phyloP scores from a whole-genome alignment of 2,329 filamentous ascomycete genomes.

The Phaeosphaeriaceae sp. region DNA sequence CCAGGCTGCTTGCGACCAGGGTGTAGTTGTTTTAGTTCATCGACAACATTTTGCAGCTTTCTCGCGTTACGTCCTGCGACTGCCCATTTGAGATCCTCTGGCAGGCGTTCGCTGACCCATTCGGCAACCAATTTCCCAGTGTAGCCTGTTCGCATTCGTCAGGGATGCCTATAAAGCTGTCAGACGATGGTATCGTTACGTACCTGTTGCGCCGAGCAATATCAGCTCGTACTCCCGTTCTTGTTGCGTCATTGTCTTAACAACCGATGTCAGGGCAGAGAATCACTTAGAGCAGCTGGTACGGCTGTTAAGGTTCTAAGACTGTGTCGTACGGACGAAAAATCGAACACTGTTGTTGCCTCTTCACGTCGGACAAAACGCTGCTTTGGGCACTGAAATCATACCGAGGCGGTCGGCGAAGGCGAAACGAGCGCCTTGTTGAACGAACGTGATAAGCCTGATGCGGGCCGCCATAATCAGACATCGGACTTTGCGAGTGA shows the following conservation, averaged over 20 bases:
- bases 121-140: slow-evolving; percentile 81
- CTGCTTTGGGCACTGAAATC: slow-evolving; percentile 25
- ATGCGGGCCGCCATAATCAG: neutral
- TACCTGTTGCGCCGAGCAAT: slow-evolving; percentile 64
- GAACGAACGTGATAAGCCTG: slow-evolving; percentile 4
- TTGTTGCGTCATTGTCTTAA: slow-evolving; percentile 33
- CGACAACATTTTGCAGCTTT: slow-evolving; percentile 75
- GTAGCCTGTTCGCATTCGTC: slow-evolving; percentile 68
- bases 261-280: slow-evolving; percentile 6
- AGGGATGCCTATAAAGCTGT: neutral
- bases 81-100: slow-evolving; percentile 85
- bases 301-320: slow-evolving; percentile 13
- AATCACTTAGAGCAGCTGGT: slow-evolving; percentile 9
- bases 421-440: slow-evolving; percentile 13
- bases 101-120: slow-evolving; percentile 74
- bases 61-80: slow-evolving; percentile 80
- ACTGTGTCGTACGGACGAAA: slow-evolving; percentile 13
- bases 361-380: slow-evolving; percentile 25
- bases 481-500: neutral
- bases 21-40: slow-evolving; percentile 72
- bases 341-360: slow-evolving; percentile 13
- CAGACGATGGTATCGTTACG: neutral
- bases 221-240: slow-evolving; percentile 69
- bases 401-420: slow-evolving; percentile 23
- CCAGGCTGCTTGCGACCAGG: slow-evolving; percentile 75